Base-by-base conservation (phyloP, 2,329 filamentous ascomycete species). In the Aspergillus sp. region DNA sequence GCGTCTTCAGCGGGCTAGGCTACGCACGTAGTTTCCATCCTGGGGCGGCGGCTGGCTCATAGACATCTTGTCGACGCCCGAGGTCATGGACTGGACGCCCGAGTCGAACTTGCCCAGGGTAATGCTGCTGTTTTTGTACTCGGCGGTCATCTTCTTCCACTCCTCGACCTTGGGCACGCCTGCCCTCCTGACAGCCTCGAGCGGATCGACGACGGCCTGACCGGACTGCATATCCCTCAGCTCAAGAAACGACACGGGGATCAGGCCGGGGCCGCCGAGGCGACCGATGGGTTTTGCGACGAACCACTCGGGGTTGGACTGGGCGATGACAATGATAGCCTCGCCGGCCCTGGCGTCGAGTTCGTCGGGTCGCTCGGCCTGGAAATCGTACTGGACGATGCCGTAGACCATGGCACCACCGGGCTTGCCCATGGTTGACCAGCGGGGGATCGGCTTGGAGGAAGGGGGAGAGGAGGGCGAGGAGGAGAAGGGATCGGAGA, bases 81-180 rank as follows among this genome's bases (percentile, higher is more conserved):
- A 73, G 37, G 81, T 80, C 49, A 89, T 66, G 8, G 71, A 67
- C 44, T 74, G 71, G 45, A 72, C 66, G 8, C 44, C 44, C 40
- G 43, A 56, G 35, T 89, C 85, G 46, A 93, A 89, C 61, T 89
- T 93, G 45, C 91, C 91, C 26, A 98, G 68, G 0, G 88, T 89
- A 55, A 98, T 96, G 63, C 91, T 96, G 58, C 88, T 94, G 58
- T 96, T 95, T 69, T 98, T 98, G 65, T 98, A 98, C 43, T 95
- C 89, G 35, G 89, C 89, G 1, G 91, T 88, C 86, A 95, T 95
- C 65, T 93, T 93, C 69, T 98, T 98, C 91, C 91, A 98, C 52
- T 98, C 91, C 55, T 98, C 91, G 3, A 98, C 91, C 51, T 80
- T 82, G 8, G 91, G 91, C 5, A 98, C 88, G 13, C 89, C 88